Evolutionary conservation across 2,329 filamentous ascomycete genomes (phyloP).

Genomic region (Colletotrichum incanum): DNA sequence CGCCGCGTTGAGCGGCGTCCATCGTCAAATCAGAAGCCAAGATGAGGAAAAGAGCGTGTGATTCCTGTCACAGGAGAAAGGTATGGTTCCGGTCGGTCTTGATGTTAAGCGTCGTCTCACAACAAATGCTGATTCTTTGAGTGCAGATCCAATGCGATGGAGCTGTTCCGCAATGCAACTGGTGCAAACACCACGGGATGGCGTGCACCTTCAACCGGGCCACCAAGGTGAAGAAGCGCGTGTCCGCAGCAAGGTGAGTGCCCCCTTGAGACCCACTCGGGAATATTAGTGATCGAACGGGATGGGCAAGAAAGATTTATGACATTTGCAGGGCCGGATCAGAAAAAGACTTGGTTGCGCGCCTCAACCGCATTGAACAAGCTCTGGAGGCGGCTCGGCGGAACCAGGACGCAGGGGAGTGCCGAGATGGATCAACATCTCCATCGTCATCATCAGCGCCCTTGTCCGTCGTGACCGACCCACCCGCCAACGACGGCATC

Average conservation of each 20-base stretch:
- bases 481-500: slow-evolving; percentile 27
- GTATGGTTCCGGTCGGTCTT: slow-evolving; percentile 48
- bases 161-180: slow-evolving; percentile 61
- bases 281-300: neutral
- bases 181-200: slow-evolving; percentile 64
- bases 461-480: slow-evolving; percentile 17
- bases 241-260: slow-evolving; percentile 30
- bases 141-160: slow-evolving; percentile 66
- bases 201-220: slow-evolving; percentile 60
- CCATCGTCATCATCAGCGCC: slow-evolving; percentile 32
- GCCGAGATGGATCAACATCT: slow-evolving; percentile 18
- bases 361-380: slow-evolving; percentile 58
- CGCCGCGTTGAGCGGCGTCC: slow-evolving; percentile 30
- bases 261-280: slow-evolving; percentile 3
- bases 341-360: slow-evolving; percentile 53
- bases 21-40: slow-evolving; percentile 27
- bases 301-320: slow-evolving; percentile 21
- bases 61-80: slow-evolving; percentile 66
- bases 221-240: slow-evolving; percentile 39
- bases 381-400: slow-evolving; percentile 49
- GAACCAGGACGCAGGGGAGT: slow-evolving; percentile 28
- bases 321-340: slow-evolving; percentile 41
- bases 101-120: neutral
- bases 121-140: slow-evolving; percentile 23
- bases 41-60: slow-evolving; percentile 58